Percentiles rank a stretch among this genome's conserved stretches.
Evolutionary conservation across 108 stramenopile genomes (phyloP).

Genomic region (Bacterosira constricta): DNA sequence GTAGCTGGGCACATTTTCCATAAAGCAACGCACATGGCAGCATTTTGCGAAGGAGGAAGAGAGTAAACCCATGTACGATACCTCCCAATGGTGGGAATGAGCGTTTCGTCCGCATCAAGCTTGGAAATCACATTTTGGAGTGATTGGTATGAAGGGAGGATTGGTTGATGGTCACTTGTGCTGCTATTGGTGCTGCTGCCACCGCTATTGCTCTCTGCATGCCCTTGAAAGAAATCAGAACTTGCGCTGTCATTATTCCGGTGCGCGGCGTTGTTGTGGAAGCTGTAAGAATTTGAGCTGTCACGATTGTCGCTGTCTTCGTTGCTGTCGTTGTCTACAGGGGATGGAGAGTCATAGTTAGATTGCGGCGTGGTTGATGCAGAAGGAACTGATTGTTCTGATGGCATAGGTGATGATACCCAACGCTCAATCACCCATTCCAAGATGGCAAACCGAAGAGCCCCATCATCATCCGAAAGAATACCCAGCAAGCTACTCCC

Average conservation of each 20-base stretch:
- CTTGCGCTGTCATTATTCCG: neutral
- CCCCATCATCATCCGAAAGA: slow-evolving; percentile 34
- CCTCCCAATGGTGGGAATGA: slow-evolving; percentile 37
- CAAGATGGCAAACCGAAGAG: slow-evolving; percentile 30
- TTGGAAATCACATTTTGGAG: slow-evolving; percentile 33
- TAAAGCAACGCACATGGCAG: slow-evolving; percentile 25
- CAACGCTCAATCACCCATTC: slow-evolving; percentile 42
- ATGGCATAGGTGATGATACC: slow-evolving; percentile 16
- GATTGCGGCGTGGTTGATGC: neutral
- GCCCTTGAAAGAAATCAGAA: neutral
- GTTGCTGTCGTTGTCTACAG: neutral
- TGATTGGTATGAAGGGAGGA: slow-evolving; percentile 22
- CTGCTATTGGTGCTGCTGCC: neutral
- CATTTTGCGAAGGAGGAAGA: slow-evolving; percentile 26
- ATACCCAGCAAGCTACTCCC: slow-evolving; percentile 7
- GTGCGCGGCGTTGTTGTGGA: neutral
- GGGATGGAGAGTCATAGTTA: neutral
- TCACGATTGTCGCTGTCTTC: neutral
- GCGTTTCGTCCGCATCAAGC: slow-evolving; percentile 44
- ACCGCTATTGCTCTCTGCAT: neutral
- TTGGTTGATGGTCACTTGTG: neutral
- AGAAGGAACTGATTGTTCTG: neutral
- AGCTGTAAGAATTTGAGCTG: neutral
- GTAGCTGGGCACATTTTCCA: slow-evolving; percentile 36
- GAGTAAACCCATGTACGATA: slow-evolving; percentile 33